Conservation (phyloP, 2,329 filamentous ascomycete species). For the Aspergillus pseudonomiae region DNA sequence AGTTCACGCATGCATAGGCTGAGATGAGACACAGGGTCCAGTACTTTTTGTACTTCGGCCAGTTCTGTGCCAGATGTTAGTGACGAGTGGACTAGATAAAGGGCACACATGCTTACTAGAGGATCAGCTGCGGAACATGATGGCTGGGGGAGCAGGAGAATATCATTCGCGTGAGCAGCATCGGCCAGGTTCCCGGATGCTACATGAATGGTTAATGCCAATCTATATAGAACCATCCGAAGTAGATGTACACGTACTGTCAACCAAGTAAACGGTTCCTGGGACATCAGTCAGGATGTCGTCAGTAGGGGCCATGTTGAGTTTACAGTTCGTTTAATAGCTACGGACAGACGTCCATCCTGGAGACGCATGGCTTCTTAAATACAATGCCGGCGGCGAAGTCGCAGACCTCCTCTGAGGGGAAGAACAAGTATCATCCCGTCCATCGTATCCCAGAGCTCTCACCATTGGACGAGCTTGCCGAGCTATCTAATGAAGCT, state of each 20-base stretch:
- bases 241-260: slow-evolving; percentile 22
- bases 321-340: neutral
- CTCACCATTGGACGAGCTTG: slow-evolving; percentile 6
- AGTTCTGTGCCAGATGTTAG: slow-evolving; percentile 26
- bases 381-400: neutral
- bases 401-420: neutral
- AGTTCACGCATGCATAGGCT: slow-evolving; percentile 45
- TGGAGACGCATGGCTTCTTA: neutral
- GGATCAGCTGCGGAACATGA: slow-evolving; percentile 35
- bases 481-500: slow-evolving; percentile 5
- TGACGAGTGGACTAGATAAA: neutral
- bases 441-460: neutral
- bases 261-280: slow-evolving; percentile 39
- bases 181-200: slow-evolving; percentile 22
- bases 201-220: slow-evolving; percentile 5
- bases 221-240: neutral
- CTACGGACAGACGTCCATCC: neutral
- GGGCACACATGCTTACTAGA: slow-evolving; percentile 19
- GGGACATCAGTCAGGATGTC: slow-evolving; percentile 32
- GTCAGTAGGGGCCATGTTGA: slow-evolving; percentile 22
- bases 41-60: slow-evolving; percentile 42
- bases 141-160: slow-evolving; percentile 39
- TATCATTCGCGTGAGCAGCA: slow-evolving; percentile 31
- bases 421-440: neutral
- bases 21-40: slow-evolving; percentile 45